A percentile compares a stretch with the other conserved stretches of the same genome.
phyloP scores from a whole-genome alignment of 2,329 filamentous ascomycete genomes.

The Tolypocladium amazonense region DNA sequence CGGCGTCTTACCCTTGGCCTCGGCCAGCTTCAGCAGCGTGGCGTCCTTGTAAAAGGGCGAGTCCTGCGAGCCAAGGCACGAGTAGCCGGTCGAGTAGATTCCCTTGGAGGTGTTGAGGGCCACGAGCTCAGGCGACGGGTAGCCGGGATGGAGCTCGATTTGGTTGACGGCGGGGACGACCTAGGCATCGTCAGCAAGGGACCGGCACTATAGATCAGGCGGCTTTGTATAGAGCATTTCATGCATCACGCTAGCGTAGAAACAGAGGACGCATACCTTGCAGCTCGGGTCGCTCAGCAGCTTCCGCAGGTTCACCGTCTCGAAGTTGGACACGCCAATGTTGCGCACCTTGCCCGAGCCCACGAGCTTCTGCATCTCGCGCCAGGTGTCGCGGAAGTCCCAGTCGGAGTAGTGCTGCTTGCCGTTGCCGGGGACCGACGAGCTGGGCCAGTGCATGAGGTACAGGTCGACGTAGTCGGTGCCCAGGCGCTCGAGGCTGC shows the following conservation, averaged over 20 bases:
- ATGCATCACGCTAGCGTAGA: neutral
- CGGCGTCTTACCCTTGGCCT: slow-evolving; percentile 54
- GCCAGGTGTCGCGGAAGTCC: slow-evolving; percentile 74
- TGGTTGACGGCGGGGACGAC: slow-evolving; percentile 64
- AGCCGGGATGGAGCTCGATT: slow-evolving; percentile 71
- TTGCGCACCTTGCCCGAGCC: slow-evolving; percentile 62
- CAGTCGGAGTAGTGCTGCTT: slow-evolving; percentile 66
- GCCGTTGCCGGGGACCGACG: slow-evolving; percentile 47
- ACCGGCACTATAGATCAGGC: neutral
- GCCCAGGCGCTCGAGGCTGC: slow-evolving; percentile 49
- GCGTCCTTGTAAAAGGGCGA: slow-evolving; percentile 59
- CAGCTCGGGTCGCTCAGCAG: slow-evolving; percentile 56
- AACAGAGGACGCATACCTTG: slow-evolving; percentile 52
- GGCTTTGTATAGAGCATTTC: neutral
- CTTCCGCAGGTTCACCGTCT: slow-evolving; percentile 68
- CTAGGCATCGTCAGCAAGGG: slow-evolving; percentile 16
- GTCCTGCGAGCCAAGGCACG: slow-evolving; percentile 60
- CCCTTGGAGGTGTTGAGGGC: slow-evolving; percentile 61
- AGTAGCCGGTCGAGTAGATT: slow-evolving; percentile 68
- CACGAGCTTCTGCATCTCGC: slow-evolving; percentile 62
- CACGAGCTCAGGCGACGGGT: slow-evolving; percentile 70
- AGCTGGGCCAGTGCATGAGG: slow-evolving; percentile 63
- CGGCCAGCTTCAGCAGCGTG: slow-evolving; percentile 50
- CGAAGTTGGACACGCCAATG: slow-evolving; percentile 84
- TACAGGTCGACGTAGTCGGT: slow-evolving; percentile 60